Evolutionary conservation across 306 rosid species (phyloP).

Genomic region (Inga leiocalycina): DNA sequence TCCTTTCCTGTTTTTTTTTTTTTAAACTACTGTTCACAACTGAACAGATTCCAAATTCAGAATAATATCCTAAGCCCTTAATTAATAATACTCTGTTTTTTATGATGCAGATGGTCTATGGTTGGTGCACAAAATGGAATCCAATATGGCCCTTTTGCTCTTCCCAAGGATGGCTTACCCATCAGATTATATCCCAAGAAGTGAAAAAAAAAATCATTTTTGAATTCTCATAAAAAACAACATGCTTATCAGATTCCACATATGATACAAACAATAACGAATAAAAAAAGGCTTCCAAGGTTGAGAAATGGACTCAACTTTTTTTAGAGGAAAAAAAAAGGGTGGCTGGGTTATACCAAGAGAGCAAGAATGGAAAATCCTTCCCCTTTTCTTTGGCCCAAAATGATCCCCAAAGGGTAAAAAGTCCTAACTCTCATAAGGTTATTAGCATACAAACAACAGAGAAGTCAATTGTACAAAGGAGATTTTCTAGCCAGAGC

Average conservation of each 20-base stretch:
- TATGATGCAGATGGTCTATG: slow-evolving; percentile 70
- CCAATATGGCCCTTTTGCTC: slow-evolving; percentile 97
- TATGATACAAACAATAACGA: slow-evolving; percentile 1
- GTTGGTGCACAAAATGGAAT: slow-evolving; percentile 78
- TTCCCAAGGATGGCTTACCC: slow-evolving; percentile 94
- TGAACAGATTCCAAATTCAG: slow-evolving; percentile 34
- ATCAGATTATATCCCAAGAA: slow-evolving; percentile 59
- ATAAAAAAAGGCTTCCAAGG: slow-evolving; percentile 14
- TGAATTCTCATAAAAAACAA: neutral
- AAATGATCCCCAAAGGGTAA: slow-evolving; percentile 34
- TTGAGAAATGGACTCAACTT: neutral
- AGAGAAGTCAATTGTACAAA: slow-evolving; percentile 54
- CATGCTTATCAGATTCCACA: slow-evolving; percentile 24
- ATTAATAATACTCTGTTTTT: neutral
- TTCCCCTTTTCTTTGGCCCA: slow-evolving; percentile 35
- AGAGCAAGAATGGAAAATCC: slow-evolving; percentile 27
- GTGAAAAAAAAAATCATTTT: neutral
- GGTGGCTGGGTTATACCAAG: neutral
- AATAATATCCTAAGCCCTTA: slow-evolving; percentile 17
- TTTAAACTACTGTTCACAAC: neutral
- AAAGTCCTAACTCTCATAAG: slow-evolving; percentile 1
- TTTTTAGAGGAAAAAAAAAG: neutral
- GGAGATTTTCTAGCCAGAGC: slow-evolving; percentile 36
- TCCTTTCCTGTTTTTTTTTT: neutral
- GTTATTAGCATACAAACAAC: slow-evolving; percentile 11